Evolutionary conservation across 768 basidiomycete genomes (phyloP).

Genomic region (Galerina sulciceps): DNA sequence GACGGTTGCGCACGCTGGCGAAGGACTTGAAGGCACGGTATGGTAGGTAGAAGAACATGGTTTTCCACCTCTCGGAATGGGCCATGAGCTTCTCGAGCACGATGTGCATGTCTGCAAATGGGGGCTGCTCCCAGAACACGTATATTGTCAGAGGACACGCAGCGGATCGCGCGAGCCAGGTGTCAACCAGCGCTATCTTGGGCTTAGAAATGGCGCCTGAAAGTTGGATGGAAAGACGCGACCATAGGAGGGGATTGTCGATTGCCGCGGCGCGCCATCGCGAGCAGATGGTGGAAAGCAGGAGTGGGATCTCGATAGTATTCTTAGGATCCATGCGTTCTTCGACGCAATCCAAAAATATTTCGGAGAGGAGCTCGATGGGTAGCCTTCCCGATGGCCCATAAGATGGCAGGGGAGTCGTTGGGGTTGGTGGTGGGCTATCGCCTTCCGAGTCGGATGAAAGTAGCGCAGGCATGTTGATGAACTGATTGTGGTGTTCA

Average conservation of each 20-base stretch:
- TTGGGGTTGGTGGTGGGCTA: slow-evolving; percentile 13
- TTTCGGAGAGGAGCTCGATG: slow-evolving; percentile 44
- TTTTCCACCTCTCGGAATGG: slow-evolving; percentile 35
- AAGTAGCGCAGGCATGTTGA: slow-evolving; percentile 2
- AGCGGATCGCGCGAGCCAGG: slow-evolving; percentile 37
- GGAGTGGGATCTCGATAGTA: slow-evolving; percentile 42
- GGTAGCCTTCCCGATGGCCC: slow-evolving; percentile 32
- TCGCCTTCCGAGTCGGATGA: slow-evolving; percentile 3
- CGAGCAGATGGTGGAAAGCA: slow-evolving; percentile 42
- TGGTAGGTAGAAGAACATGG: slow-evolving; percentile 38
- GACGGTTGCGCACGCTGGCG: slow-evolving; percentile 25
- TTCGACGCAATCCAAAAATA: slow-evolving; percentile 43
- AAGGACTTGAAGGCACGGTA: slow-evolving; percentile 34
- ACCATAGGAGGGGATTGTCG: slow-evolving; percentile 43
- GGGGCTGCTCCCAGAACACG: slow-evolving; percentile 37
- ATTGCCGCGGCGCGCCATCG: slow-evolving; percentile 45
- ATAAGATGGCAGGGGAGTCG: slow-evolving; percentile 15
- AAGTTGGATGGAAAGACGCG: slow-evolving; percentile 39
- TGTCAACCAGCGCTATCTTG: slow-evolving; percentile 29
- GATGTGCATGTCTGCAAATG: slow-evolving; percentile 29
- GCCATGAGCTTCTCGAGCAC: slow-evolving; percentile 33
- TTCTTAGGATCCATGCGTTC: slow-evolving; percentile 35
- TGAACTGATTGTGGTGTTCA: neutral
- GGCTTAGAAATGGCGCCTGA: slow-evolving; percentile 19
- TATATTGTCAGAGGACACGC: slow-evolving; percentile 35